phyloP scores from a whole-genome alignment of 1,284 basidiomycete genomes.

The Rhodotorula sp. region DNA sequence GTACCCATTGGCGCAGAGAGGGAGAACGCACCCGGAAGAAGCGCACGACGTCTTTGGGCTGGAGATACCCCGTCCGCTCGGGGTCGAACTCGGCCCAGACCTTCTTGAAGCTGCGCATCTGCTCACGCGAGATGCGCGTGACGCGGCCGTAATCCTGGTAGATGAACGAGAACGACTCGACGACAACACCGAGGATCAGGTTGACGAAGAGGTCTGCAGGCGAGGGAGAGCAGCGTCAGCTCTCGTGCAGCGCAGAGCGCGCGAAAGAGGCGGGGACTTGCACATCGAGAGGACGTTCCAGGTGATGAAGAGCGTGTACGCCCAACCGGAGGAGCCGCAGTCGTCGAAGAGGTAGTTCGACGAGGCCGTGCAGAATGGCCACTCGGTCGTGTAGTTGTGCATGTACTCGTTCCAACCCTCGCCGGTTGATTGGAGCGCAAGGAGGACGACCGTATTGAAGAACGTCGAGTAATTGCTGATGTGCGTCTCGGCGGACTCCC shows the following conservation, averaged over 20 bases:
- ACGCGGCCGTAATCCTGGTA: slow-evolving; percentile 69
- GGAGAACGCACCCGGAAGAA: slow-evolving; percentile 72
- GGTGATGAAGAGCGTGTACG: slow-evolving; percentile 84
- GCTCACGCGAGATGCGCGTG: slow-evolving; percentile 80
- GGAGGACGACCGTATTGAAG: slow-evolving; percentile 79
- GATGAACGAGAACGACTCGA: slow-evolving; percentile 79
- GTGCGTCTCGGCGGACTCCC: slow-evolving; percentile 68
- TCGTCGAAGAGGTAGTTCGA: slow-evolving; percentile 70
- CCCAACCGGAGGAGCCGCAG: slow-evolving; percentile 84
- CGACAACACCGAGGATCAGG: slow-evolving; percentile 57
- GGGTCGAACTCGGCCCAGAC: slow-evolving; percentile 86
- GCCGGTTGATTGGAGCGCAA: slow-evolving; percentile 63
- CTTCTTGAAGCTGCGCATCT: slow-evolving; percentile 92
- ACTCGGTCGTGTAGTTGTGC: slow-evolving; percentile 74
- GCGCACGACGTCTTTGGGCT: slow-evolving; percentile 67
- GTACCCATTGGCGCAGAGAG: slow-evolving; percentile 10
- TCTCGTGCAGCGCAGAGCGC: background rate
- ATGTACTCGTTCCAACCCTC: slow-evolving; percentile 93
- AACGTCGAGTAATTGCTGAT: slow-evolving; percentile 78
- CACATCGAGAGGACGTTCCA: slow-evolving; percentile 96
- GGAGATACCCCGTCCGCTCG: slow-evolving; percentile 74
- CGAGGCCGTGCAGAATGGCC: slow-evolving; percentile 63
- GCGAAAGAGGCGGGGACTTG: background rate
- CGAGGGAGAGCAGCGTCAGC: background rate
- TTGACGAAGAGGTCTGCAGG: slow-evolving; percentile 31